These are phyloP conservation scores for Rhodotorula sphaerocarpa DNA, from an alignment of 768 basidiomycete genomes.

Conservation along the genomic window DNA sequence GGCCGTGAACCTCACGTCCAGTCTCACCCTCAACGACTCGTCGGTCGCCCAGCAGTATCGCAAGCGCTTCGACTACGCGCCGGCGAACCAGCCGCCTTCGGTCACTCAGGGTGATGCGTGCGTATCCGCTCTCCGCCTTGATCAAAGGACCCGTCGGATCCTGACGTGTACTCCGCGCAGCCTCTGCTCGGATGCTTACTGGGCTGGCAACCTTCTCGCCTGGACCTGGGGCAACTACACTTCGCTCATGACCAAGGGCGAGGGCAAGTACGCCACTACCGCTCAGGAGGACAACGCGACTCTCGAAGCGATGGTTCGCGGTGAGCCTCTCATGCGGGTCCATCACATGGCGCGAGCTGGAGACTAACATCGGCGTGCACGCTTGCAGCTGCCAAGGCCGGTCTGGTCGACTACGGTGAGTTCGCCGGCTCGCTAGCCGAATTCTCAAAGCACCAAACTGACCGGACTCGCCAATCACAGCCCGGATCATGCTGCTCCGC, in stretches of 20 bases:
- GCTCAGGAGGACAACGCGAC: slow-evolving; percentile 46
- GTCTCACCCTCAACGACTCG: slow-evolving; percentile 44
- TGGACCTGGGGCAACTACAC: slow-evolving; percentile 47
- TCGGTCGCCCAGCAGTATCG: slow-evolving; percentile 42
- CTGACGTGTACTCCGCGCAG: not conserved
- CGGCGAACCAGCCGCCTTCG: slow-evolving; percentile 43
- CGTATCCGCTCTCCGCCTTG: not conserved
- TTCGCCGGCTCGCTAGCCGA: too few species aligned
- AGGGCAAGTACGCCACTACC: slow-evolving; percentile 43
- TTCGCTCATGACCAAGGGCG: slow-evolving; percentile 43
- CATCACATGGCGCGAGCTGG: not conserved
- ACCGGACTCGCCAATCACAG: too few species aligned
- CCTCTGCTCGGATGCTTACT: slow-evolving; percentile 42
- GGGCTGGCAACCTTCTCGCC: slow-evolving; percentile 44
- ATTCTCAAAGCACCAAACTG: too few species aligned
- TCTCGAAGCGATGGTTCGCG: slow-evolving; percentile 45
- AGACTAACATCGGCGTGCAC: not conserved
- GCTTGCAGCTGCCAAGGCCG: slow-evolving; percentile 40
- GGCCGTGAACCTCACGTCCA: slow-evolving; percentile 41
- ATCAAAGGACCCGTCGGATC: not conserved
- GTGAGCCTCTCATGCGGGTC: not conserved
- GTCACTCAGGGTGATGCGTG: slow-evolving; percentile 43
- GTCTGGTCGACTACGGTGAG: slow-evolving; percentile 43
- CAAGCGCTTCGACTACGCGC: slow-evolving; percentile 40
- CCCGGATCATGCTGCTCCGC: slow-evolving; percentile 45